Evolutionary conservation across 106 monocot species (phyloP).

Genomic region (Dendrobium officinale): DNA sequence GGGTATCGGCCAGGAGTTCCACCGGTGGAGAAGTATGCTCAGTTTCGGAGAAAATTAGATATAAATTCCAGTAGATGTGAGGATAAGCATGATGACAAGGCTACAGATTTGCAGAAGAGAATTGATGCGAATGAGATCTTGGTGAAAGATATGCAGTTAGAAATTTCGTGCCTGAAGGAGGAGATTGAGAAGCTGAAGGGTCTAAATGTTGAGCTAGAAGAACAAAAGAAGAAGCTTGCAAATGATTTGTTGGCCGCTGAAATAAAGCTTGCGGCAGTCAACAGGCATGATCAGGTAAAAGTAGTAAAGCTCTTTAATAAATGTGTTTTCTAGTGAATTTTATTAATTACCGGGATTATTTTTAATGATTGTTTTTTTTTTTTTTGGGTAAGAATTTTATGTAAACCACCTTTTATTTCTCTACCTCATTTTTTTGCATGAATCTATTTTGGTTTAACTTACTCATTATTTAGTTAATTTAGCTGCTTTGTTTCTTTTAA

Average conservation of each 20-base stretch:
- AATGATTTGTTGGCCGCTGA: constrained; percentile 34
- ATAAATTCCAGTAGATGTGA: constrained; percentile 13
- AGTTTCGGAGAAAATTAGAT: constrained; percentile 17
- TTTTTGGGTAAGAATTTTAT: neutral
- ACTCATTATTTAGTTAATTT: too few relatives aligned
- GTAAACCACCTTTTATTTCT: too few relatives aligned
- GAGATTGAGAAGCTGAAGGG: constrained; percentile 45
- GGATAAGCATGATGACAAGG: constrained; percentile 13
- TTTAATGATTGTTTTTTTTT: neutral
- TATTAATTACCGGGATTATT: neutral
- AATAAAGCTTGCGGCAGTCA: constrained; percentile 22
- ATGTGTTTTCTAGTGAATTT: neutral
- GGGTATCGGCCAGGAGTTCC: constrained; percentile 3
- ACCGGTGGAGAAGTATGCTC: constrained; percentile 26
- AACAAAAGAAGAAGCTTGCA: constrained; percentile 36
- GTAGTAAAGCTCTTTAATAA: neutral
- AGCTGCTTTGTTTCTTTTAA: too few relatives aligned
- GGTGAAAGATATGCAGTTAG: constrained; percentile 41
- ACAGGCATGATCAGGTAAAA: constrained; percentile 28
- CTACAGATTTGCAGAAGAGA: constrained; percentile 35
- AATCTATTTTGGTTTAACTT: neutral
- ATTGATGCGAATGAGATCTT: constrained; percentile 33
- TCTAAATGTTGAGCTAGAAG: constrained; percentile 39
- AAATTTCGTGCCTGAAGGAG: constrained; percentile 29
- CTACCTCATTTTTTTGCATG: neutral